Base-by-base conservation (phyloP, 2,329 filamentous ascomycete genomes). In the Zymoseptoria pseudotritici region DNA sequence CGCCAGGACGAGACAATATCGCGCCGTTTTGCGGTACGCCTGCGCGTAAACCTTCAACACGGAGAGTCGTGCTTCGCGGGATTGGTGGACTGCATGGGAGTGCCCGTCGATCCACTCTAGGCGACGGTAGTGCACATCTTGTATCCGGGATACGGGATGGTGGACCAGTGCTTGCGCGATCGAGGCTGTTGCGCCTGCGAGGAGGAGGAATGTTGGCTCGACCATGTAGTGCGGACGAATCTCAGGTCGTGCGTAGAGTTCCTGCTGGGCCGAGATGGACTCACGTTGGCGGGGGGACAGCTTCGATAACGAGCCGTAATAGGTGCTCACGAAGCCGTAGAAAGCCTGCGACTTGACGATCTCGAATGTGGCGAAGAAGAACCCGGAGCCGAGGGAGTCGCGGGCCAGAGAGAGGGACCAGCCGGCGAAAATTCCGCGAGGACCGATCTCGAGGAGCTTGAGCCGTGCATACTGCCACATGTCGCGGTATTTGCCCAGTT, bases 351-450 rank as follows among this genome's bases (percentile, higher is more conserved):
- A 86, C 71, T 91, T 91, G 69, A 91, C 77, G 54, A 85, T 89
- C 74, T 92, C 89, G 64, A 92, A 91, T 0, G 83, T 83, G 66
- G 82, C 83, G 73, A 92, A 92, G 79, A 90, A 90, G 19, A 89
- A 74, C 42, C 85, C 88, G 57, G 82, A 84, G 11, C 88, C 88
- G 5, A 89, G 73, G 26, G 84, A 83, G 68, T 91, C 88, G 67
- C 90, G 90, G 51, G 85, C 68, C 50, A 91, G 81, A 0, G 83
- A 86, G 1, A 92, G 73, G 0, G 83, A 79, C 83, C 85, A 91
- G 50, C 88, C 88, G 1, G 88, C 87, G 68, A 90, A 91, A 31
- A 91, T 83, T 21, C 88, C 89, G 6, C 86, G 82, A 4, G 83
- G 69, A 0, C 89, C 88, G 61, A 92, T 91, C 58, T 88, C 86